Conservation (phyloP, 371 early-diverging fungal genomes). For the Entomophthora muscae region DNA sequence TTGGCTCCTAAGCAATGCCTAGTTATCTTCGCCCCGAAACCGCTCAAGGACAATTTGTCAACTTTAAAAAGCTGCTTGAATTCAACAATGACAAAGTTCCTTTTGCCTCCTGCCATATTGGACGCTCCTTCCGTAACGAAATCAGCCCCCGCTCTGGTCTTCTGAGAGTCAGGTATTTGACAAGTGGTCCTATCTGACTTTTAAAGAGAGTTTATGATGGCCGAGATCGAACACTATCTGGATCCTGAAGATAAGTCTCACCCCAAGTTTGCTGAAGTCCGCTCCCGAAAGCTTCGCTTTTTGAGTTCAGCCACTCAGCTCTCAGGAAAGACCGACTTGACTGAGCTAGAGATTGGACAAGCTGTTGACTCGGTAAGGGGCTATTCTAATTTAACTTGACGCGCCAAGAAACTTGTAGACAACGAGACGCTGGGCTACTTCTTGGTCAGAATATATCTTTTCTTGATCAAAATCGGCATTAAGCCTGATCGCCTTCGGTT, state of each 20-base stretch:
- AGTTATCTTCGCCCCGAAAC: constrained; percentile 98
- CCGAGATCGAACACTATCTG: constrained; percentile 99
- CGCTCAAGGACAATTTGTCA: constrained; percentile 99
- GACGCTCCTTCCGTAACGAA: constrained; percentile 99
- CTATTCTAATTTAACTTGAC: constrained; percentile 5
- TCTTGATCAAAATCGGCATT: constrained; percentile 90
- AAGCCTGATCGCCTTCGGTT: constrained; percentile 78
- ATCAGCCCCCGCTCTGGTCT: constrained; percentile 97
- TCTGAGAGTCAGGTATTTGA: constrained; percentile 74
- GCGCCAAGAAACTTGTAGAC: constrained; percentile 55
- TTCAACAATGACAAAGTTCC: constrained; percentile 98
- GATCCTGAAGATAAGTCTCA: constrained; percentile 91
- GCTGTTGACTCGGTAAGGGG: constrained; percentile 58
- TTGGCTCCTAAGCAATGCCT: too few species aligned
- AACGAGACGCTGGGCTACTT: constrained; percentile 99
- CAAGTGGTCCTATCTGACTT: not conserved
- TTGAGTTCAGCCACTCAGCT: constrained; percentile 66
- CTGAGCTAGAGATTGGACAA: constrained; percentile 73
- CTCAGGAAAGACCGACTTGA: constrained; percentile 46
- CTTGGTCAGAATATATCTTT: constrained; percentile 86
- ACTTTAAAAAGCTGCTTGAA: constrained; percentile 95
- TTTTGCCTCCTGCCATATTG: constrained; percentile 97
- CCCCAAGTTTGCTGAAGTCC: constrained; percentile 74
- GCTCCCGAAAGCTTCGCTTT: constrained; percentile 52
- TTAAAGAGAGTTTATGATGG: constrained; percentile 95